Base-by-base conservation (phyloP, 1,284 basidiomycete genomes). In the Mycosarcoma mackinlayi region DNA sequence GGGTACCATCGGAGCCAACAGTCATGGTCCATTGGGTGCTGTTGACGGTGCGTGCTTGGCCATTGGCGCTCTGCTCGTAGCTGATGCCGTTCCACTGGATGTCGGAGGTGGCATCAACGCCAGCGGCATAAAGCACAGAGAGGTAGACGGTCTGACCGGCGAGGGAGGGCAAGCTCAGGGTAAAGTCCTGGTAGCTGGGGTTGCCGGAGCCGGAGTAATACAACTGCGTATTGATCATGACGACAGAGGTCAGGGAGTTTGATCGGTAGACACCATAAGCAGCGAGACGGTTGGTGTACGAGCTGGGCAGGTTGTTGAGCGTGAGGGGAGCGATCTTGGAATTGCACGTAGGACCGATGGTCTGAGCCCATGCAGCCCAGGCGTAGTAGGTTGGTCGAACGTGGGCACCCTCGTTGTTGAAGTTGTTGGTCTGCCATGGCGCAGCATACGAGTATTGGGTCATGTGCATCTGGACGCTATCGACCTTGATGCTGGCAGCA, bases 381-480 rank as follows among this genome's bases (percentile, higher is more conserved):
- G 75, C 75, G 44, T 75, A 77, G 57, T 77, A 77, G 14, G 69
- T 55, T 11, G 73, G 57, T 21, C 75, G 70, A 24, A 77, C 73
- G 56, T 67, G 70, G 13, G 73, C 58, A 11, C 41, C 28, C 21
- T 31, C 13, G 16, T 56, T 59, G 47, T 57, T 48, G 13, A 59
- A 39, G 52, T 54, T 27, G 55, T 45, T 62, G 30, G 70, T 72
- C 38, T 70, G 73, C 75, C 75, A 77, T 9, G 75, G 73, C 7
- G 75, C 54, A 25, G 50, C 65, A 6, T 53, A 41, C 3, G 75
- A 77, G 42, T 54, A 58, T 33, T 73, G 59, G 21, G 73, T 73
- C 66, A 75, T 67, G 53, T 77, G 75, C 66, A 77, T 77, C 59
- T 77, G 75, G 5, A 77, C 75, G 25, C 59, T 67, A 41, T 57